Evolutionary conservation across 768 basidiomycete genomes (phyloP).

Genomic region (Sistotremastrum niveocremeum): DNA sequence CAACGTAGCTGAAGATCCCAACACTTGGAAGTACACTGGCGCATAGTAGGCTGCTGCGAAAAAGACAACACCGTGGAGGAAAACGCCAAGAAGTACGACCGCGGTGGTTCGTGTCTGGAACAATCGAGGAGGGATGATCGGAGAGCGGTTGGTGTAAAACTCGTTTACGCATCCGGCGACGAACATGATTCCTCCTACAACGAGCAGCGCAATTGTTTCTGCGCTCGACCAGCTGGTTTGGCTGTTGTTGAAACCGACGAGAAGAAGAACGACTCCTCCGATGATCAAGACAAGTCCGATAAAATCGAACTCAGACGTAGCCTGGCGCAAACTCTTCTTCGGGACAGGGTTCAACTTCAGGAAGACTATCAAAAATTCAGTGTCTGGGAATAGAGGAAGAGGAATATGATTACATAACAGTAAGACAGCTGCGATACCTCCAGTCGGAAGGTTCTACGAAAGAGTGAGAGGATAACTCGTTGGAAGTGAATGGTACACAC

Average conservation of each 20-base stretch:
- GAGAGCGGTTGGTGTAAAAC: constrained; percentile 17
- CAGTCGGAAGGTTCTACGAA: constrained; percentile 19
- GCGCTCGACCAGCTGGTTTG: constrained; percentile 19
- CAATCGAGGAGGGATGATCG: constrained; percentile 26
- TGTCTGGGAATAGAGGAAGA: neutral
- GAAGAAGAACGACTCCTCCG: constrained; percentile 22
- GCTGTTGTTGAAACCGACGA: constrained; percentile 25
- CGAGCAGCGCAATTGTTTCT: constrained; percentile 24
- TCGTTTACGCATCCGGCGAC: constrained; percentile 21
- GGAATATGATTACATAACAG: constrained; percentile 11
- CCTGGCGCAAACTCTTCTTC: constrained; percentile 18
- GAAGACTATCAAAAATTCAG: constrained; percentile 7
- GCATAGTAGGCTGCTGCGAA: constrained; percentile 7
- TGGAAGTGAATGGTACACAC: constrained; percentile 19
- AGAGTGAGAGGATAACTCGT: constrained; percentile 18
- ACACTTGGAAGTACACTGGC: constrained; percentile 13
- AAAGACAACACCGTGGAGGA: constrained; percentile 11
- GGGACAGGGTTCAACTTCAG: constrained; percentile 23
- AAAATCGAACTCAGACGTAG: constrained; percentile 25
- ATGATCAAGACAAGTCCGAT: constrained; percentile 23
- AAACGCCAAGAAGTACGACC: constrained; percentile 5
- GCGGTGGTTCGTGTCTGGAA: constrained; percentile 12
- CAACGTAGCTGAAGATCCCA: constrained; percentile 8
- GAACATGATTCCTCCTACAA: constrained; percentile 20
- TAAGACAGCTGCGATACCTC: constrained; percentile 18